phyloP scores from a whole-genome alignment of 306 rosid genomes.

The Vigna nakashimae region DNA sequence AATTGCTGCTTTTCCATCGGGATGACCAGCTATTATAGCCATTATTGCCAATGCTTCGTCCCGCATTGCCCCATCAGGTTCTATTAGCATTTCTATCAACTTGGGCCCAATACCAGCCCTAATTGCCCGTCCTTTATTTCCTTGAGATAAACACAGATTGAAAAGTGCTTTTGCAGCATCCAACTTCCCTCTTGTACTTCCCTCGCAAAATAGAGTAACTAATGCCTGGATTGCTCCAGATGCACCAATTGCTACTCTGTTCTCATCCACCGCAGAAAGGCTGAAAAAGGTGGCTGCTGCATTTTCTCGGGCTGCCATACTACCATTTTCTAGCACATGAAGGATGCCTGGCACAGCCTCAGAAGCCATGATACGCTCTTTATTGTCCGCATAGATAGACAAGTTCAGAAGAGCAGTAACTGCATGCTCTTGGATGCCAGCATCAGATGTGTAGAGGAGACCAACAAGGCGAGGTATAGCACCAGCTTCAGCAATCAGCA shows the following conservation, averaged over 20 bases:
- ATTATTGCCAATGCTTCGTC: conserved; percentile 80
- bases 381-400: conserved; percentile 71
- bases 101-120: conserved; percentile 81
- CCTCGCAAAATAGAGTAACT: conserved; percentile 71
- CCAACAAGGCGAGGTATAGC: conserved; percentile 80
- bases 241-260: conserved; percentile 70
- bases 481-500: conserved; percentile 85
- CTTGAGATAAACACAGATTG: conserved; percentile 75
- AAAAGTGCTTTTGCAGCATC: conserved; percentile 87
- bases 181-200: conserved; percentile 78
- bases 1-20: conserved; percentile 75
- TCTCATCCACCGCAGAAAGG: conserved; percentile 69
- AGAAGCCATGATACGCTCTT: conserved; percentile 67
- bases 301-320: conserved; percentile 92
- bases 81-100: conserved; percentile 69
- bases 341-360: conserved; percentile 82
- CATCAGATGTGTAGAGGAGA: conserved; percentile 70
- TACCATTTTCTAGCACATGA: conserved; percentile 76
- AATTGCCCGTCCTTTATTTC: conserved; percentile 86
- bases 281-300: conserved; percentile 95
- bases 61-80: conserved; percentile 79
- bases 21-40: conserved; percentile 70
- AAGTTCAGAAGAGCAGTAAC: conserved; percentile 91
- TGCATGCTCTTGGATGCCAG: conserved; percentile 80
- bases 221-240: conserved; percentile 84